Evolutionary conservation across 2,329 filamentous ascomycete genomes (phyloP), one percentile per base, ranked within the genome.

Genomic region (Chrysoporthe austroafricana): DNA sequence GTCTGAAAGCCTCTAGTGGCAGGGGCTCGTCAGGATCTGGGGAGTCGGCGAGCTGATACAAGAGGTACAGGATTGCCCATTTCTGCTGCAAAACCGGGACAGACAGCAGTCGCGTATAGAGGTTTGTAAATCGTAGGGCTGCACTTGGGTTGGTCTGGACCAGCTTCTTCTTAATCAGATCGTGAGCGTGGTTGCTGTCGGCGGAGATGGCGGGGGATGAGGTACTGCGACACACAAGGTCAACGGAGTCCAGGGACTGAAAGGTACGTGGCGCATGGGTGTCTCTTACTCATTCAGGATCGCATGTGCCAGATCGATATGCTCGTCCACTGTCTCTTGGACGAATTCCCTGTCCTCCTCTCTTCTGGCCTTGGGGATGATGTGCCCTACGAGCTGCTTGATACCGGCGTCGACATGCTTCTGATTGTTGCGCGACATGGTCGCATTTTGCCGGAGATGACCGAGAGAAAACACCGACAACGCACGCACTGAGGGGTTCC

Each of bases 1-100:
- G 72, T 77, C 75, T 77, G 61, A 74, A 70, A 9, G 80, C 82
- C 66, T 77, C 83, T 46, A 83, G 72, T n/a, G 82, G 81, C 13
- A 81, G 77, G 56, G 83, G 85, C 64, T 86, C 83, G 72, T 79
- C 81, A 2, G 86, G 85, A 69, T 88, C 83, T 44, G 85, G 84
- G 3, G 86, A 88, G 75, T 94, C 91, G 70, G 92, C 89, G 60
- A 97, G 86, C 73, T 93, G 90, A 77, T 96, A 91, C 54, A 99
- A 86, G 54, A 99, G 88, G 77, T 96, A 96, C 26, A 99, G 84
- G 72, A 99, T 97, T 3, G 92, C 93, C 94, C 94, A 98, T 85
- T 99, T 99, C 79, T 97, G 92, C 74, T 92, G 91, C 57, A 99
- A 85, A 6, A 98, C 94, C 0, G 94, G 94, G 72, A 97, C 89